Conservation (phyloP, 148 eudicot species). For the Limonium bicolor region DNA sequence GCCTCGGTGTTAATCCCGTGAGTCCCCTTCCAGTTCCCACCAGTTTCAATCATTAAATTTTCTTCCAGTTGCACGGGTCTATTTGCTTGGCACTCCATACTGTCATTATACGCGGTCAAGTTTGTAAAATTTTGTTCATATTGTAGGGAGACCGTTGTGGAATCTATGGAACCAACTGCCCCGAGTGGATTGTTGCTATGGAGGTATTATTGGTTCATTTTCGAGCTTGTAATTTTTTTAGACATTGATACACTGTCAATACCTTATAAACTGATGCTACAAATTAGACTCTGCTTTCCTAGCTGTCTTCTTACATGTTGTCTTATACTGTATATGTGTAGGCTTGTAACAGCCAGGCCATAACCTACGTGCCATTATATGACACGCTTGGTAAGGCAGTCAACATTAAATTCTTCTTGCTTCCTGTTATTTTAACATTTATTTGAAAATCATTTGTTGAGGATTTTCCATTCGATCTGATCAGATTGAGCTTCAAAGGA, state of each 20-base stretch:
- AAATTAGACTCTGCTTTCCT: background rate
- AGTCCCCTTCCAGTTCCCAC: constrained; percentile 10
- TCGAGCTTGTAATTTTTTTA: background rate
- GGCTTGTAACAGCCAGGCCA: constrained; percentile 87
- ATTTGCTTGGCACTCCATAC: background rate
- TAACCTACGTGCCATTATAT: constrained; percentile 78
- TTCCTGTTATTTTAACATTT: background rate
- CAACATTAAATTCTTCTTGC: too few species aligned
- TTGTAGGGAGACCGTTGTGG: constrained; percentile 76
- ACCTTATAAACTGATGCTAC: too few species aligned
- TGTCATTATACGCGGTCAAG: background rate
- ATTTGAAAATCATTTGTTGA: too few species aligned
- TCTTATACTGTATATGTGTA: constrained; percentile 15
- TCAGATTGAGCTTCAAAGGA: too few species aligned
- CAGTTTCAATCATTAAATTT: too few species aligned
- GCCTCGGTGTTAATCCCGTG: constrained; percentile 61
- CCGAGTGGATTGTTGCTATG: constrained; percentile 89
- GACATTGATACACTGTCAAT: too few species aligned
- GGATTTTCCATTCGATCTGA: too few species aligned
- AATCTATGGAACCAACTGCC: constrained; percentile 72
- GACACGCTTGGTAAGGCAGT: constrained; percentile 86
- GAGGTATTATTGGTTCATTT: constrained; percentile 29
- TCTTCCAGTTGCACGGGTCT: background rate
- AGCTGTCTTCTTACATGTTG: background rate
- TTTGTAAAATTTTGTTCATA: background rate